A percentile compares a stretch with the other conserved stretches of the same genome.
phyloP scores from a whole-genome alignment of 2,329 filamentous ascomycete genomes.

The Stagonosporopsis tanaceti region DNA sequence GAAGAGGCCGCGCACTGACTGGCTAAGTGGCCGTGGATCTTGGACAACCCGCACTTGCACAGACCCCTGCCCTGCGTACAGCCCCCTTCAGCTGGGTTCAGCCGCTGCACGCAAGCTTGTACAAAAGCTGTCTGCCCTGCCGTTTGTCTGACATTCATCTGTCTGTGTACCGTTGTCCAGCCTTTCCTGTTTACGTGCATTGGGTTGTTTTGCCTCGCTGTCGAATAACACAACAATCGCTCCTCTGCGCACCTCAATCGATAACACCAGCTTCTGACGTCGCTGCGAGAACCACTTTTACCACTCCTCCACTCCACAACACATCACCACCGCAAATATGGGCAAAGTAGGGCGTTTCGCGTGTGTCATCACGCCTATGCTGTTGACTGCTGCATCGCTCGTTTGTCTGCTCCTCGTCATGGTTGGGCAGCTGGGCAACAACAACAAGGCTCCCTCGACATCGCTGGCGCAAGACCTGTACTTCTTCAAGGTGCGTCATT shows the following conservation, averaged over 20 bases:
- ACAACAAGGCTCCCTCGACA: slow-evolving; percentile 45
- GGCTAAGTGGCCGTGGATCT: slow-evolving; percentile 6
- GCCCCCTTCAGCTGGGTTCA: slow-evolving; percentile 25
- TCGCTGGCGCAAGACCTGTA: slow-evolving; percentile 60
- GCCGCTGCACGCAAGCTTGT: slow-evolving; percentile 19
- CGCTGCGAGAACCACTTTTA: slow-evolving; percentile 2
- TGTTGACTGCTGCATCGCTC: slow-evolving; percentile 78
- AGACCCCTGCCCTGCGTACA: slow-evolving; percentile 17
- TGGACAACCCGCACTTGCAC: slow-evolving; percentile 12
- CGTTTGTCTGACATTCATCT: slow-evolving; percentile 14
- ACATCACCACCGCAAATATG: slow-evolving; percentile 58
- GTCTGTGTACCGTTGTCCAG: slow-evolving; percentile 12
- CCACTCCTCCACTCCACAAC: slow-evolving; percentile 2
- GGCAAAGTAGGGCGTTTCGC: slow-evolving; percentile 78
- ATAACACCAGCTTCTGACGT: slow-evolving; percentile 18
- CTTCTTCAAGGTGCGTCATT: slow-evolving; percentile 60
- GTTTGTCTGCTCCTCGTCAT: slow-evolving; percentile 70
- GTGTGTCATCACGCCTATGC: slow-evolving; percentile 88
- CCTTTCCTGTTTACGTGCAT: slow-evolving; percentile 11
- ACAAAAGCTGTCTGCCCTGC: slow-evolving; percentile 21
- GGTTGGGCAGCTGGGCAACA: slow-evolving; percentile 63
- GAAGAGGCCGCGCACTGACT: slow-evolving; percentile 5
- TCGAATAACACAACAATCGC: slow-evolving; percentile 6
- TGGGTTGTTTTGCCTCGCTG: slow-evolving; percentile 9
- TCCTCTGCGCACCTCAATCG: slow-evolving; percentile 6